A percentile compares a stretch with the other conserved stretches of the same genome.
Evolutionary conservation across 495 filamentous ascomycete genomes (phyloP).

Genomic region (Aspergillus heteromorphus): DNA sequence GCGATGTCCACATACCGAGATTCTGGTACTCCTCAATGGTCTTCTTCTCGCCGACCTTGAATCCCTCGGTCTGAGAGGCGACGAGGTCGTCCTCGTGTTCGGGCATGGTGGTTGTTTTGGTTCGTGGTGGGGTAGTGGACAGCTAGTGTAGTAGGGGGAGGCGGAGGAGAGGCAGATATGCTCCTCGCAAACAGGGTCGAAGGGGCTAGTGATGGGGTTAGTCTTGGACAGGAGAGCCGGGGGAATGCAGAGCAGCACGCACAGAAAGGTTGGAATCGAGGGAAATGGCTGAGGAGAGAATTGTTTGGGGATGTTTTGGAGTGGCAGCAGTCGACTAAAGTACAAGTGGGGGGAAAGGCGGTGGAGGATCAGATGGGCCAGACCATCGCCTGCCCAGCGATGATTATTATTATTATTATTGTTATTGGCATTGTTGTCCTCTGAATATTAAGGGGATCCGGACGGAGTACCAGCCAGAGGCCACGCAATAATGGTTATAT

Average conservation of each 20-base stretch:
- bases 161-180: background rate
- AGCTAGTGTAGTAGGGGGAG: background rate
- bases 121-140: slow-evolving; percentile 18
- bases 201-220: background rate
- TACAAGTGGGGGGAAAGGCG: slow-evolving; percentile 2
- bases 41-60: slow-evolving; percentile 98
- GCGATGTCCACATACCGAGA: slow-evolving; percentile 62
- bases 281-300: background rate
- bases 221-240: background rate
- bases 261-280: background rate
- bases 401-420: background rate
- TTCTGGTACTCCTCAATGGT: slow-evolving; percentile 86
- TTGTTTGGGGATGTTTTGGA: slow-evolving; percentile 3
- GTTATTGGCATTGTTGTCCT: too few relatives aligned
- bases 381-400: background rate
- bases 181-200: background rate
- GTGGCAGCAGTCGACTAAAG: slow-evolving; percentile 2
- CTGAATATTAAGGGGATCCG: too few relatives aligned
- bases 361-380: background rate
- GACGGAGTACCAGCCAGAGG: too few relatives aligned
- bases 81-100: slow-evolving; percentile 77
- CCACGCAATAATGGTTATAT: too few relatives aligned
- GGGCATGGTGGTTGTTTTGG: slow-evolving; percentile 53
- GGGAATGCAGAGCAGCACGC: background rate
- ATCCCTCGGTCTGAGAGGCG: slow-evolving; percentile 84